Evolutionary conservation across 345 rosid genomes (phyloP).

Genomic region (Eucalyptus globulus): DNA sequence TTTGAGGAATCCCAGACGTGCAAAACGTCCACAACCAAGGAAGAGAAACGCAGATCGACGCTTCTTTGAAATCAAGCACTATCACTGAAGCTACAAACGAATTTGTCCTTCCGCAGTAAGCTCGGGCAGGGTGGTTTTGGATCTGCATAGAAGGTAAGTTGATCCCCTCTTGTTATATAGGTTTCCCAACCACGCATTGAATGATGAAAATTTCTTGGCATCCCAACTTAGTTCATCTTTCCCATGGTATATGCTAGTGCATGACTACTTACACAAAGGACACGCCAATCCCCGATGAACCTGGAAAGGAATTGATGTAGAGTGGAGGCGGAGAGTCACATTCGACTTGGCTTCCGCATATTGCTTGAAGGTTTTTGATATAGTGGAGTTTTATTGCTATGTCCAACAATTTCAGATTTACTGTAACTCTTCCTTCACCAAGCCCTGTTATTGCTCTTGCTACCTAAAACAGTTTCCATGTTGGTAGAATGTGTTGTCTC

Average conservation of each 20-base stretch:
- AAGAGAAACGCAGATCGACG: neutral
- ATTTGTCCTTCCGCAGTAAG: neutral
- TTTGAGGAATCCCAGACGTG: neutral
- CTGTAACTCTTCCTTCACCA: neutral
- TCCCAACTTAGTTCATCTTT: neutral
- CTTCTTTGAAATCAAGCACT: neutral
- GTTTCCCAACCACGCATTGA: neutral
- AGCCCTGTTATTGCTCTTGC: neutral
- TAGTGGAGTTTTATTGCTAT: neutral
- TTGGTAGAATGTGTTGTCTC: no score
- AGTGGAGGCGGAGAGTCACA: neutral
- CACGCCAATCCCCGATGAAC: neutral
- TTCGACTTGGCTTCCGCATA: neutral
- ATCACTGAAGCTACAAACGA: slow-evolving; percentile 4
- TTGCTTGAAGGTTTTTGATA: neutral
- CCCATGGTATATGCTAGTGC: neutral
- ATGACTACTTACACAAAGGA: no score
- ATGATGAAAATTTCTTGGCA: neutral
- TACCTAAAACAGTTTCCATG: neutral
- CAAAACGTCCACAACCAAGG: neutral
- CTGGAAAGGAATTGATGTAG: neutral
- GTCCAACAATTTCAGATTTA: neutral
- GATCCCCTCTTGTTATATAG: neutral
- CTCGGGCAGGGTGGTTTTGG: slow-evolving; percentile 26
- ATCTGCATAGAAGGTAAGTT: slow-evolving; percentile 10